A percentile compares a stretch with the other conserved stretches of the same genome.
phyloP scores from a whole-genome alignment of 2,329 filamentous ascomycete species.

The Leptodontidium sp. region DNA sequence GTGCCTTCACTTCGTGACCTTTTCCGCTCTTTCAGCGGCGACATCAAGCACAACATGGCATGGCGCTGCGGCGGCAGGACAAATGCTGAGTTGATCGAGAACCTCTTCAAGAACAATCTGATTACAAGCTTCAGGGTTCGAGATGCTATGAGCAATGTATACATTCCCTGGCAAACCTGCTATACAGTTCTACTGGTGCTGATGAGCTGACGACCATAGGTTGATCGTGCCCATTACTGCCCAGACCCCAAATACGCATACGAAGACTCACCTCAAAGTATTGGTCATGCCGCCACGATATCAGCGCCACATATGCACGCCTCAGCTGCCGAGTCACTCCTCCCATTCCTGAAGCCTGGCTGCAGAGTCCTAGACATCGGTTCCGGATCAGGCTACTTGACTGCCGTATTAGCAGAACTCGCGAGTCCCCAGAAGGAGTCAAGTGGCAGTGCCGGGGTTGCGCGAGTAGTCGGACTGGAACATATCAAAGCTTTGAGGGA shows the following conservation, averaged over 20 bases:
- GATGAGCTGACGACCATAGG: constrained; percentile 55
- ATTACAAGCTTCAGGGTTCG: constrained; percentile 78
- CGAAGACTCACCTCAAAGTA: constrained; percentile 73
- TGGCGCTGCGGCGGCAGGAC: constrained; percentile 83
- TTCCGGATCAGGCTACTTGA: constrained; percentile 83
- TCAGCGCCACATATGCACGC: constrained; percentile 79
- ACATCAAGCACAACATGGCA: constrained; percentile 76
- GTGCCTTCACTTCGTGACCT: constrained; percentile 29
- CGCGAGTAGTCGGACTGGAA: constrained; percentile 74
- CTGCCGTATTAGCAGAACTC: constrained; percentile 81
- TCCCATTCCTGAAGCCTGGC: constrained; percentile 60
- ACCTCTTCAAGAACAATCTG: constrained; percentile 75
- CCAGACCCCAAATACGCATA: constrained; percentile 76
- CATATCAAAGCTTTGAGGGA: constrained; percentile 73
- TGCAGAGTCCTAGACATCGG: constrained; percentile 75
- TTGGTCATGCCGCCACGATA: constrained; percentile 74
- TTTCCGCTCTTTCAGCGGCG: constrained; percentile 24
- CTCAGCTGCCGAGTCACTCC: constrained; percentile 67
- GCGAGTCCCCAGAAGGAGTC: constrained; percentile 24
- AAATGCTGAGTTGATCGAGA: constrained; percentile 80
- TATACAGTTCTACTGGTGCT: constrained; percentile 24
- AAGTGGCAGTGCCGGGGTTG: constrained; percentile 34
- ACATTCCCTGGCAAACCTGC: constrained; percentile 17
- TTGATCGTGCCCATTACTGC: constrained; percentile 88
- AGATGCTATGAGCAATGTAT: constrained; percentile 79